Evolutionary conservation across 495 filamentous ascomycete species (phyloP).

Genomic region (Wilcoxina mikolae): DNA sequence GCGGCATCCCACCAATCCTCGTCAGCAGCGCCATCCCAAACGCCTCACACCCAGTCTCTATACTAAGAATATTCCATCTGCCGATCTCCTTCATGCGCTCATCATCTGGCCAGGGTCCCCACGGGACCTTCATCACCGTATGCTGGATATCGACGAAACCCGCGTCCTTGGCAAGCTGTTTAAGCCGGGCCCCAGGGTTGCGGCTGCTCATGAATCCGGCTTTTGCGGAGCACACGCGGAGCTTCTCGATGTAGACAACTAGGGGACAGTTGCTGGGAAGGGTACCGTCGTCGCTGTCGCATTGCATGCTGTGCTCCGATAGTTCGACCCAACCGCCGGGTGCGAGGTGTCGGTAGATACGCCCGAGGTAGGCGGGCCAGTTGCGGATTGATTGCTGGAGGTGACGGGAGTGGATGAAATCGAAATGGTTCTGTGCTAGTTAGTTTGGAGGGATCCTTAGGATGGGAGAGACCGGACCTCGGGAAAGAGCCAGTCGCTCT

Average conservation of each 20-base stretch:
- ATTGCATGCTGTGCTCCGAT: constrained; percentile 31
- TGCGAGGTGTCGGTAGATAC: constrained; percentile 37
- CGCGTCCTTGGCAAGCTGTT: constrained; percentile 7
- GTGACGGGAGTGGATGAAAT: constrained; percentile 46
- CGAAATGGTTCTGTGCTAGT: constrained; percentile 36
- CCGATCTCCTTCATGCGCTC: constrained; percentile 15
- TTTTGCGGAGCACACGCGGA: neutral
- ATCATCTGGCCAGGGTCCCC: constrained; percentile 18
- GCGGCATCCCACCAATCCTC: constrained; percentile 3
- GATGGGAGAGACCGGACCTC: constrained; percentile 12
- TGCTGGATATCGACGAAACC: constrained; percentile 13
- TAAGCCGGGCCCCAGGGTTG: constrained; percentile 7
- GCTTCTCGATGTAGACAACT: neutral
- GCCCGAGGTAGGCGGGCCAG: constrained; percentile 37
- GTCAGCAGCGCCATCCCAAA: constrained; percentile 19
- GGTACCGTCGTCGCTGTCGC: constrained; percentile 1
- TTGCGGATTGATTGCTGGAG: constrained; percentile 43
- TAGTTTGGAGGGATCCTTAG: neutral
- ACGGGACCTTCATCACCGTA: constrained; percentile 5
- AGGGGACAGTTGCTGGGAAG: neutral
- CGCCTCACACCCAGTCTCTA: constrained; percentile 9
- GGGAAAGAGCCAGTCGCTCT: constrained; percentile 44
- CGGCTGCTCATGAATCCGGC: neutral
- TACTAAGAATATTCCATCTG: constrained; percentile 2
- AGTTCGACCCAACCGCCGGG: constrained; percentile 55